Evolutionary conservation across 306 rosid genomes (phyloP).

Genomic region (Rosa lucieae): DNA sequence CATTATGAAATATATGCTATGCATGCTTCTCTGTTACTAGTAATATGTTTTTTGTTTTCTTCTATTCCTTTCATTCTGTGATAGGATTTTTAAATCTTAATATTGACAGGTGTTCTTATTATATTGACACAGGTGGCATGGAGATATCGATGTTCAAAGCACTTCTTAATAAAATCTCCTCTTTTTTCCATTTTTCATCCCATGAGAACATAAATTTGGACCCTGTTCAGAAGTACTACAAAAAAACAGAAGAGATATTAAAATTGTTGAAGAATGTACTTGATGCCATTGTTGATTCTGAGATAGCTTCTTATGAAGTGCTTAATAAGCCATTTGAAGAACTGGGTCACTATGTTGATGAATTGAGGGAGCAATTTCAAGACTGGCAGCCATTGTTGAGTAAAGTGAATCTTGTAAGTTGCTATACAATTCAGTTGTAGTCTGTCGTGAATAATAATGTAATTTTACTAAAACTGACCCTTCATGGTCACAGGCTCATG

Average conservation of each 20-base stretch:
- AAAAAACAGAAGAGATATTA: constrained; percentile 68
- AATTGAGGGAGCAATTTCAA: constrained; percentile 68
- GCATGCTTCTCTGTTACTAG: background rate
- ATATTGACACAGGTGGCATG: constrained; percentile 75
- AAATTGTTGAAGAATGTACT: constrained; percentile 76
- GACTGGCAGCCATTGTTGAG: constrained; percentile 80
- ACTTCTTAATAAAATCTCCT: constrained; percentile 66
- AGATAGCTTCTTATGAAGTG: constrained; percentile 62
- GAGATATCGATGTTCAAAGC: constrained; percentile 73
- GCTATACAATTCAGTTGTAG: constrained; percentile 11
- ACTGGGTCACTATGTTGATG: constrained; percentile 60
- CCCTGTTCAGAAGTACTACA: constrained; percentile 69
- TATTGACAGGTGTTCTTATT: constrained; percentile 1
- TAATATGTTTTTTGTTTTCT: background rate
- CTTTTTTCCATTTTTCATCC: constrained; percentile 62
- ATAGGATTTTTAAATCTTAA: constrained; percentile 17
- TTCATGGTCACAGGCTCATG: constrained; percentile 20
- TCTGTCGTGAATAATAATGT: constrained; percentile 5
- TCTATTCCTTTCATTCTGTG: background rate
- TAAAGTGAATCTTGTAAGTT: constrained; percentile 92
- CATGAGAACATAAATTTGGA: constrained; percentile 61
- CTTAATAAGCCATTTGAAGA: constrained; percentile 65
- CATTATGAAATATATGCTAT: background rate
- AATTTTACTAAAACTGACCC: constrained; percentile 17
- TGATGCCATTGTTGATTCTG: constrained; percentile 68